Evolutionary conservation across 148 eudicot genomes (phyloP).

Genomic region (Pharnaceum exiguum): DNA sequence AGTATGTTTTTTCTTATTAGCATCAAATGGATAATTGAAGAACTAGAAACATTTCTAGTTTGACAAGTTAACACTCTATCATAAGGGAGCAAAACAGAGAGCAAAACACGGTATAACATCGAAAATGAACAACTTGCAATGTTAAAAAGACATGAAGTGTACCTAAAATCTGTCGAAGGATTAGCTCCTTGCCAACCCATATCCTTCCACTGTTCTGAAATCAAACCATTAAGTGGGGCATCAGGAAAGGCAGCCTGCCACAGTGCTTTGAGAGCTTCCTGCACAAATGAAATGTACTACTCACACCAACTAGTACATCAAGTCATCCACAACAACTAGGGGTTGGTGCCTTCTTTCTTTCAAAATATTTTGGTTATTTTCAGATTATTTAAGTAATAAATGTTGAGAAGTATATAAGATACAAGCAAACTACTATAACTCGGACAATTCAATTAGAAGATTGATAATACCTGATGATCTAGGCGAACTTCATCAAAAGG

Average conservation of each 20-base stretch:
- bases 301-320: too few species aligned
- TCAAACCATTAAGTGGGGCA: constrained; percentile 54
- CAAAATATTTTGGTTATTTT: too few species aligned
- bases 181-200: constrained; percentile 99
- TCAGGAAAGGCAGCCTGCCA: constrained; percentile 76
- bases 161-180: constrained; percentile 98
- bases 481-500: constrained; percentile 62
- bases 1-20: too few species aligned
- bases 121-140: too few species aligned
- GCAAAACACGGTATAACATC: too few species aligned
- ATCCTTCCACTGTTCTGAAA: constrained; percentile 95
- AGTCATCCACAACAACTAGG: too few species aligned
- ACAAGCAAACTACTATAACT: not conserved
- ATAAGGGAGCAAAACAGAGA: too few species aligned
- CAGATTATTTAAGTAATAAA: not conserved
- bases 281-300: constrained; percentile 17
- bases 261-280: constrained; percentile 73
- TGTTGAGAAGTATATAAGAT: constrained; percentile 3
- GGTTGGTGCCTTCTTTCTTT: too few species aligned
- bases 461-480: constrained; percentile 67
- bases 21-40: too few species aligned
- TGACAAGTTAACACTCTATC: too few species aligned
- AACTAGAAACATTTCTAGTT: too few species aligned
- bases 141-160: constrained; percentile 3
- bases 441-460: not conserved